Conservation (phyloP, 345 rosid species). For the Eucalyptus curtisii region DNA sequence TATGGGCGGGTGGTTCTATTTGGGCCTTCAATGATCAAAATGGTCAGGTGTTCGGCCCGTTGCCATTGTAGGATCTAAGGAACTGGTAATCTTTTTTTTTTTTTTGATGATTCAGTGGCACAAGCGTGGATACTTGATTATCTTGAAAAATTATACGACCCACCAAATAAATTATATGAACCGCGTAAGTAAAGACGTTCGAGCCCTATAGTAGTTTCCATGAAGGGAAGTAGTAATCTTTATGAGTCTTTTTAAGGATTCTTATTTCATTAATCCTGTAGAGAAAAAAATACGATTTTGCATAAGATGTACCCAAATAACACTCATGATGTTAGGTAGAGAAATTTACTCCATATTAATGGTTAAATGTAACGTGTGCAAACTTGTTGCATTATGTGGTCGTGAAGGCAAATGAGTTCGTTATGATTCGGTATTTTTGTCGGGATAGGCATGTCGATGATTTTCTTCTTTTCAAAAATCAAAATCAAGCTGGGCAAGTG, state of each 20-base stretch:
- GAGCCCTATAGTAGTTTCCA: neutral
- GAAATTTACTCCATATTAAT: neutral
- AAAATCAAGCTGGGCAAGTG: neutral
- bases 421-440: fast-evolving
- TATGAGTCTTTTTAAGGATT: fast-evolving
- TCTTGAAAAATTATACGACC: neutral
- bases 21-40: neutral
- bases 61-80: neutral
- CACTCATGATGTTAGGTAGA: neutral
- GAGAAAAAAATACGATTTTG: neutral
- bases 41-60: neutral
- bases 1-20: neutral
- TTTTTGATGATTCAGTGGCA: neutral
- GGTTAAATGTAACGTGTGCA: fast-evolving
- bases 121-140: neutral
- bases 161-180: neutral
- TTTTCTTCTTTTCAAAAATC: fast-evolving
- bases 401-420: neutral
- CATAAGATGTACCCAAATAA: neutral
- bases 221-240: neutral
- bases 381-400: neutral
- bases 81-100: neutral
- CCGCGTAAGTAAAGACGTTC: neutral
- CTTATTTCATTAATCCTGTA: neutral
- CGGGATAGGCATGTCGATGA: fast-evolving